Conservation (phyloP, 2,329 filamentous ascomycete species). For the Hypoxylon sp. region DNA sequence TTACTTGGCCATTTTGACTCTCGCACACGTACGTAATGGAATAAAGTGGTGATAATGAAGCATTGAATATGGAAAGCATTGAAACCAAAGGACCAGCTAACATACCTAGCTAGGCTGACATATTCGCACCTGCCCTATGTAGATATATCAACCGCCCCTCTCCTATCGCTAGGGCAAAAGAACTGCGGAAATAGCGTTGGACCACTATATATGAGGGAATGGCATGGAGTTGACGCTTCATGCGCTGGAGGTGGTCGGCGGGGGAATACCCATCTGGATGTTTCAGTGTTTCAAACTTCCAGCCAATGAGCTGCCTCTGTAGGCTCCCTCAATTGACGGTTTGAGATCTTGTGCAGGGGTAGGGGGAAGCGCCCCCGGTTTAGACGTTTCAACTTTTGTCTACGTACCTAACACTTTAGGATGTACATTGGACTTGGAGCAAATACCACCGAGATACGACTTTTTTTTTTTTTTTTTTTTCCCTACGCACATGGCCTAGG, state of each 20-base stretch:
- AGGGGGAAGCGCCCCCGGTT: constrained; percentile 17
- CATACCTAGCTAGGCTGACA: constrained; percentile 22
- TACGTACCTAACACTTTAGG: no score
- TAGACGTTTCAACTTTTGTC: constrained; percentile 39
- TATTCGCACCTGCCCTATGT: constrained; percentile 32
- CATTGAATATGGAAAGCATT: constrained; percentile 33
- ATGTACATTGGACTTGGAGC: constrained; percentile 11
- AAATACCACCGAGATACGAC: constrained; percentile 28
- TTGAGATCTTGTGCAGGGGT: constrained; percentile 39
- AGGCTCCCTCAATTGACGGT: constrained; percentile 35
- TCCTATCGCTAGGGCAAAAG: not conserved
- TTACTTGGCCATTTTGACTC: not conserved
- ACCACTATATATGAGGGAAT: constrained; percentile 33
- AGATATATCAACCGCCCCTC: constrained; percentile 15
- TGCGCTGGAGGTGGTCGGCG: constrained; percentile 24
- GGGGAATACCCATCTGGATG: constrained; percentile 25
- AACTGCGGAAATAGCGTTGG: constrained; percentile 13
- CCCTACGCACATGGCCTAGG: not conserved
- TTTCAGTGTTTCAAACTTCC: constrained; percentile 40
- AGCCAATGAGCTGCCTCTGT: constrained; percentile 25
- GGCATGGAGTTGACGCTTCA: constrained; percentile 39
- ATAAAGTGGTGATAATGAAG: constrained; percentile 20
- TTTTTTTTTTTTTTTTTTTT: constrained; percentile 12
- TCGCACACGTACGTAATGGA: constrained; percentile 8
- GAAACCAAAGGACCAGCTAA: constrained; percentile 26